Evolutionary conservation across 768 basidiomycete species (phyloP).

Genomic region (Suillus weaverae): DNA sequence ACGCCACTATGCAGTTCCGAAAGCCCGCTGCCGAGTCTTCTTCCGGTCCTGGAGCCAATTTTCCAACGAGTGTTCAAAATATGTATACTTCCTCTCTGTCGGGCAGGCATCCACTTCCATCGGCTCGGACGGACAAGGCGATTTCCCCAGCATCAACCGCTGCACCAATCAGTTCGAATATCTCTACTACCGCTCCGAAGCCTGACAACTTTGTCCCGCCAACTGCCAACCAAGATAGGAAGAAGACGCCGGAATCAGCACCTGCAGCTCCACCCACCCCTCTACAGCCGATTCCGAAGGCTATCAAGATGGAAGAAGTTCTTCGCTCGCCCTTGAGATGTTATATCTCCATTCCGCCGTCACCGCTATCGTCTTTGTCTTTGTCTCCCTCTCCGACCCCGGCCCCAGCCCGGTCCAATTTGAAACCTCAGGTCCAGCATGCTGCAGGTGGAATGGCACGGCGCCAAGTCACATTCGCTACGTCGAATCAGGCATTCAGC

Average conservation of each 20-base stretch:
- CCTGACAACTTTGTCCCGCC: background rate
- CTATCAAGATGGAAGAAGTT: slow-evolving; percentile 22
- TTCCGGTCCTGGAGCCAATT: background rate
- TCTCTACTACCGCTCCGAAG: background rate
- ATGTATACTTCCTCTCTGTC: background rate
- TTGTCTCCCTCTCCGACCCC: slow-evolving; percentile 2
- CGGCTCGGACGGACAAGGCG: background rate
- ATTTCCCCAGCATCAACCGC: background rate
- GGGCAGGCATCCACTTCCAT: no score
- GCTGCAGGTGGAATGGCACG: background rate
- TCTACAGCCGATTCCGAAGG: slow-evolving; percentile 6
- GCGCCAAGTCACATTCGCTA: slow-evolving; percentile 1
- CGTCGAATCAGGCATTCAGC: background rate
- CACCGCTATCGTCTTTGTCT: slow-evolving; percentile 18
- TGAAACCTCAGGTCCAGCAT: background rate
- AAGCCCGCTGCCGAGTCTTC: background rate
- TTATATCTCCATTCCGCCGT: slow-evolving; percentile 16
- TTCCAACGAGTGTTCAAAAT: background rate
- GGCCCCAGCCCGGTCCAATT: background rate
- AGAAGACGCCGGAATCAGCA: background rate
- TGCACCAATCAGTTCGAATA: background rate
- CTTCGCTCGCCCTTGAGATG: slow-evolving; percentile 6
- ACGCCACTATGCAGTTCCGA: background rate
- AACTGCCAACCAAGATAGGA: background rate
- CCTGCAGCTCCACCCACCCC: no score